These are phyloP conservation scores for Aurinia saxatilis DNA, from an alignment of 345 rosid genomes.

Conservation along the genomic window DNA sequence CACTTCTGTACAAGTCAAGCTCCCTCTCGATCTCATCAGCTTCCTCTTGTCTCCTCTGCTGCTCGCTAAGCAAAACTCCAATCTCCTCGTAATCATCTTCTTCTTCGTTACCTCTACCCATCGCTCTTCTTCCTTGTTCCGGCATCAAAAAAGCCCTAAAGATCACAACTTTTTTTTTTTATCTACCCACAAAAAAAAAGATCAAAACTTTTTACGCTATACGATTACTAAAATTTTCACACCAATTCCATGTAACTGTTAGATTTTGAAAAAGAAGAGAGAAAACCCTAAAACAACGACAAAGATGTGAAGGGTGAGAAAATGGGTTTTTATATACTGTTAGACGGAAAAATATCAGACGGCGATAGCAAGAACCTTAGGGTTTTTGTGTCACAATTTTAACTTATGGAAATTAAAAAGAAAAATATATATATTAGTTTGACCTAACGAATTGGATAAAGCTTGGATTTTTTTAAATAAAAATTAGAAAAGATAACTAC, in stretches of 20 bases:
- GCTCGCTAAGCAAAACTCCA: slow-evolving; percentile 46
- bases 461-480: background rate
- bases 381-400: slow-evolving; percentile 61
- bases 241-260: background rate
- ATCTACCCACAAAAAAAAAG: slow-evolving; percentile 29
- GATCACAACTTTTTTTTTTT: slow-evolving; percentile 30
- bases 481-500: slow-evolving; percentile 1
- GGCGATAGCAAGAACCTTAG: slow-evolving; percentile 98
- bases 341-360: slow-evolving; percentile 64
- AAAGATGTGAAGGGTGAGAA: too few species aligned
- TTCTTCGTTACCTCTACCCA: slow-evolving; percentile 62
- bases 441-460: slow-evolving; percentile 15
- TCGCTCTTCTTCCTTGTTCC: too few species aligned
- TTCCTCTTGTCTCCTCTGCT: slow-evolving; percentile 50
- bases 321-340: slow-evolving; percentile 16
- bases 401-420: slow-evolving; percentile 30
- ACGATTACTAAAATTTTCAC: slow-evolving; percentile 5
- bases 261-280: background rate
- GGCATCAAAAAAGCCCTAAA: slow-evolving; percentile 26
- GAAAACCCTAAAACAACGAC: slow-evolving; percentile 11
- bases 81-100: slow-evolving; percentile 70
- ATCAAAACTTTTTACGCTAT: slow-evolving; percentile 37
- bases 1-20: slow-evolving; percentile 65
- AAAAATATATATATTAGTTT: slow-evolving; percentile 8
- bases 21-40: slow-evolving; percentile 63